phyloP scores from a whole-genome alignment of 2,329 filamentous ascomycete genomes.

The Rhytidhysteron rufulum region DNA sequence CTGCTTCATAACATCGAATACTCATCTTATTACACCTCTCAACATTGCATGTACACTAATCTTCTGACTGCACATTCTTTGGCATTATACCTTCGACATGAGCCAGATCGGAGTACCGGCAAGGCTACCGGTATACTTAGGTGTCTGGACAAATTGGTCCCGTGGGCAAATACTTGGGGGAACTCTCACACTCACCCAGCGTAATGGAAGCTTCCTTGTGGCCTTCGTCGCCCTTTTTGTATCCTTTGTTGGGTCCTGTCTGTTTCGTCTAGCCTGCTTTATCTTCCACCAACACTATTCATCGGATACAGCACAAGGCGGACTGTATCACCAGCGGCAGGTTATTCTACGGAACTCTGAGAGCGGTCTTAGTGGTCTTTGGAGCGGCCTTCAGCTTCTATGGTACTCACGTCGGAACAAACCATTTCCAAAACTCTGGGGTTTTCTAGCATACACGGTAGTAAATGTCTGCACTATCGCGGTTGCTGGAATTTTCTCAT shows the following conservation, averaged over 20 bases:
- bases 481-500: neutral
- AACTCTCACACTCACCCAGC: slow-evolving; percentile 27
- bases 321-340: slow-evolving; percentile 29
- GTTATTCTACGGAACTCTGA: slow-evolving; percentile 29
- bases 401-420: slow-evolving; percentile 8
- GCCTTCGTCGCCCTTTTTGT: slow-evolving; percentile 34
- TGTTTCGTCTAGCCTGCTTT: slow-evolving; percentile 28
- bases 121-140: too few relatives aligned
- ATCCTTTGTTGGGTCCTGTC: slow-evolving; percentile 16
- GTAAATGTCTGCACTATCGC: neutral
- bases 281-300: slow-evolving; percentile 19
- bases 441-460: neutral
- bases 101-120: too few relatives aligned
- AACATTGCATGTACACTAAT: too few relatives aligned
- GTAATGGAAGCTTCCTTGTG: slow-evolving; percentile 29
- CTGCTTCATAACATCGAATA: too few relatives aligned
- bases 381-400: slow-evolving; percentile 2
- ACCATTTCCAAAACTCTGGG: neutral
- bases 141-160: slow-evolving; percentile 32
- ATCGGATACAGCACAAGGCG: slow-evolving; percentile 17
- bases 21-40: too few relatives aligned
- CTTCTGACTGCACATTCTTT: too few relatives aligned
- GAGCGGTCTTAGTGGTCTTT: slow-evolving; percentile 10
- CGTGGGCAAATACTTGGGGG: slow-evolving; percentile 24
- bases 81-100: too few relatives aligned